Percentiles rank a stretch among this genome's conserved stretches.
phyloP scores from a whole-genome alignment of 1,139 yeast genomes.

The Debaryomycetaceae sp. region DNA sequence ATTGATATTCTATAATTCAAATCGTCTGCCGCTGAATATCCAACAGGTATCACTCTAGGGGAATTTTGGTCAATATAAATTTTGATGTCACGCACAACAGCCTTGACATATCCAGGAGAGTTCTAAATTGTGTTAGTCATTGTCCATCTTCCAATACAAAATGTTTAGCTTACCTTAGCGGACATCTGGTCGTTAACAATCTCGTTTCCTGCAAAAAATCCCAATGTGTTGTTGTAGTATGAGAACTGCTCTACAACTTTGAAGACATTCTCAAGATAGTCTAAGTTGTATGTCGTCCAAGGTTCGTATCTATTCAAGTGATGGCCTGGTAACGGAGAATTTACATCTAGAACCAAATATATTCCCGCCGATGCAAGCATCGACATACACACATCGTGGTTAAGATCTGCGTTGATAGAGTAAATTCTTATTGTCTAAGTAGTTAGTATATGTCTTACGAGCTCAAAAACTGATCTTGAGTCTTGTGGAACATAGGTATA shows the following conservation, averaged over 20 bases:
- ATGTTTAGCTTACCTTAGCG: constrained; percentile 41
- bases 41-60: constrained; percentile 70
- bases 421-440: constrained; percentile 74
- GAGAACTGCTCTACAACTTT: constrained; percentile 80
- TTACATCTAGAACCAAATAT: constrained; percentile 84
- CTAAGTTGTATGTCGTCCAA: constrained; percentile 70
- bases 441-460: constrained; percentile 15
- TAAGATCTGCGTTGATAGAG: constrained; percentile 74
- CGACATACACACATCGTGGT: constrained; percentile 91
- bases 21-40: constrained; percentile 85
- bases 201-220: constrained; percentile 94
- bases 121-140: constrained; percentile 16
- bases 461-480: not conserved
- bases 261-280: constrained; percentile 72
- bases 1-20: constrained; percentile 68
- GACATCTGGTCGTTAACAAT: constrained; percentile 77
- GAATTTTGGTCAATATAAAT: constrained; percentile 56
- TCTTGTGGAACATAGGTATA: constrained; percentile 4
- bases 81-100: constrained; percentile 78
- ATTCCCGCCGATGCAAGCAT: constrained; percentile 89
- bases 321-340: constrained; percentile 75
- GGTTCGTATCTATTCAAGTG: constrained; percentile 88
- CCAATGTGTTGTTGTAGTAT: constrained; percentile 81
- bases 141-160: not conserved
- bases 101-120: constrained; percentile 72